These are phyloP conservation scores for Annulohypoxylon nitens DNA, from an alignment of 495 filamentous ascomycete genomes.

Conservation along the genomic window DNA sequence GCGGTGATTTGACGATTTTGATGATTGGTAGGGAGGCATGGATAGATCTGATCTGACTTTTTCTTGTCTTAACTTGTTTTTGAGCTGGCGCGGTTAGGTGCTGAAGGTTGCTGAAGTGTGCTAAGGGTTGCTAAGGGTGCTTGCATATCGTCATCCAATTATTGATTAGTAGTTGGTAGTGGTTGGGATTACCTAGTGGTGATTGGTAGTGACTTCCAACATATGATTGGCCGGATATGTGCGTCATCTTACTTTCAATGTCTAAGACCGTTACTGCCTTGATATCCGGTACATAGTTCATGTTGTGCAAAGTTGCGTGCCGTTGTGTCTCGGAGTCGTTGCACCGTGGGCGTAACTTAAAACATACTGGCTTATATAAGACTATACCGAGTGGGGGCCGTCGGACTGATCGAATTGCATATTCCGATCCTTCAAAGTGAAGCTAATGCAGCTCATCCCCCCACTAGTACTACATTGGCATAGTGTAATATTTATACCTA, in stretches of 20 bases:
- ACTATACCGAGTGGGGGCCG: neutral
- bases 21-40: neutral
- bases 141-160: neutral
- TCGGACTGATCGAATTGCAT: neutral
- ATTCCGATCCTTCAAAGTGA: neutral
- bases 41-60: neutral
- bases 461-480: neutral
- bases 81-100: neutral
- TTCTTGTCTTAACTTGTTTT: neutral
- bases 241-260: neutral
- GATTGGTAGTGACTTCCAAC: neutral
- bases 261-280: neutral
- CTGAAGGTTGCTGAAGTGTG: neutral
- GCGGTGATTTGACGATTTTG: neutral
- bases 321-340: neutral
- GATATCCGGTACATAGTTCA: neutral
- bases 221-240: neutral
- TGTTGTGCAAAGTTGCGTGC: neutral
- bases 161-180: no score
- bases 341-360: neutral
- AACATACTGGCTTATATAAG: neutral
- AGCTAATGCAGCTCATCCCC: conserved; percentile 1
- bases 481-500: neutral
- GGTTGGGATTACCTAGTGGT: no score
- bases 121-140: neutral